Conservation (phyloP, 2,329 filamentous ascomycete genomes). For the Cladorrhinum sp. region DNA sequence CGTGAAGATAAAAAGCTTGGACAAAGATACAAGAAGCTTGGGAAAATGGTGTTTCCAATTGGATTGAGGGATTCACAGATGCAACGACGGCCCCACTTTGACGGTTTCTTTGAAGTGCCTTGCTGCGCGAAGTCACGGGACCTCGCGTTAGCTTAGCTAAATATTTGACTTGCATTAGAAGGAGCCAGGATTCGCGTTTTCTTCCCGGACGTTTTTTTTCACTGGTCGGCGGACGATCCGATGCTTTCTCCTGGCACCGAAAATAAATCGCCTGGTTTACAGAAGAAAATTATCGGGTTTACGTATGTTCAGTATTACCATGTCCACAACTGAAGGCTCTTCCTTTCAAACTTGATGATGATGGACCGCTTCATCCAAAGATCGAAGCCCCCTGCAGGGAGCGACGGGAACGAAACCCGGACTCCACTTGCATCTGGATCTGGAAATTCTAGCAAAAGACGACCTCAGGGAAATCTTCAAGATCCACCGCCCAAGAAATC, state of each 20-base stretch:
- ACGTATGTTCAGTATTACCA: neutral
- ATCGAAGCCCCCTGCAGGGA: slow-evolving; percentile 10
- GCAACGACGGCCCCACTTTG: neutral
- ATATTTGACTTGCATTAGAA: neutral
- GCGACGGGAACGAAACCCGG: slow-evolving; percentile 7
- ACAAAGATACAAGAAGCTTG: too few species aligned
- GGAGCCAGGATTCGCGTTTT: slow-evolving; percentile 7
- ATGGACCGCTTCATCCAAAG: slow-evolving; percentile 33
- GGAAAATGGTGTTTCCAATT: neutral
- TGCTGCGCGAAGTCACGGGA: slow-evolving; percentile 27
- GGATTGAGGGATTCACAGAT: neutral
- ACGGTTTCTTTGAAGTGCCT: neutral
- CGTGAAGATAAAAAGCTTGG: neutral
- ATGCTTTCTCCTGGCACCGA: too few species aligned
- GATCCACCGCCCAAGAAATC: slow-evolving; percentile 36
- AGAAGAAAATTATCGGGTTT: neutral
- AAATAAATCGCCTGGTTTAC: too few species aligned
- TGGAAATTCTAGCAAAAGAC: slow-evolving; percentile 16
- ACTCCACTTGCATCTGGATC: slow-evolving; percentile 21
- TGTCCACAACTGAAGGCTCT: neutral
- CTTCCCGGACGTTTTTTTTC: slow-evolving; percentile 11
- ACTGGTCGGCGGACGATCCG: too few species aligned
- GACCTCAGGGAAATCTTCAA: slow-evolving; percentile 17
- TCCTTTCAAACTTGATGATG: neutral
- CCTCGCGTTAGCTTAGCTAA: slow-evolving; percentile 15